Conservation (phyloP, 768 basidiomycete species). For the Psilocybe subaeruginosa region DNA sequence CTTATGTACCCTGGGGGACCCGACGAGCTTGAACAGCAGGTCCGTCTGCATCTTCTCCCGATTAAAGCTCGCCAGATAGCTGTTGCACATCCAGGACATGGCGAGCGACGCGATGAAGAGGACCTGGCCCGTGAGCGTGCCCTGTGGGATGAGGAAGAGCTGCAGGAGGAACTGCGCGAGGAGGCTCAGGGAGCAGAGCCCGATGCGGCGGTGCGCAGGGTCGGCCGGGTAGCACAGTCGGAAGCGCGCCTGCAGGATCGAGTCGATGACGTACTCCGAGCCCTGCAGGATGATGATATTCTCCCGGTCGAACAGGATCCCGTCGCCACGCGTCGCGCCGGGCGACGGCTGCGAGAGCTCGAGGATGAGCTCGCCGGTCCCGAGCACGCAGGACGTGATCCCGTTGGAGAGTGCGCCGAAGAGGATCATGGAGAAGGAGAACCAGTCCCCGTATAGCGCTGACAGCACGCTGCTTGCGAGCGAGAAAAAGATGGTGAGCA, state of each 20-base stretch:
- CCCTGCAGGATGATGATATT: slow-evolving; percentile 14
- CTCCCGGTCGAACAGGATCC: slow-evolving; percentile 6
- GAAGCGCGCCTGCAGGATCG: slow-evolving; percentile 7
- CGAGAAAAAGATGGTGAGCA: slow-evolving; percentile 6
- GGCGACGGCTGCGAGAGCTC: slow-evolving; percentile 1
- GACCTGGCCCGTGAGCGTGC: slow-evolving; percentile 14
- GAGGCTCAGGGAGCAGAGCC: slow-evolving; percentile 13
- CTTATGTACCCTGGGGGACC: slow-evolving; percentile 1
- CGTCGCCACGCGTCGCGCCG: slow-evolving; percentile 13
- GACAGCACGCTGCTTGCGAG: slow-evolving; percentile 4
- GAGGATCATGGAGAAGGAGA: slow-evolving; percentile 13
- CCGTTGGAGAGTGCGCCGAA: slow-evolving; percentile 13
- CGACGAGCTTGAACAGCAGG: slow-evolving; percentile 8
- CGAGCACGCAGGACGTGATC: slow-evolving; percentile 6
- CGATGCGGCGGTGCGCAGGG: slow-evolving; percentile 13
- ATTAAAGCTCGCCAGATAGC: slow-evolving; percentile 14
- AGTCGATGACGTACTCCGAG: slow-evolving; percentile 11
- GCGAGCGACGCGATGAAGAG: slow-evolving; percentile 15
- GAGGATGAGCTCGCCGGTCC: slow-evolving; percentile 9
- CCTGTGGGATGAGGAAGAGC: slow-evolving; percentile 18
- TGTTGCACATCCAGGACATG: slow-evolving; percentile 19
- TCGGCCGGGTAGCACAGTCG: slow-evolving; percentile 7
- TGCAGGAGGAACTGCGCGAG: slow-evolving; percentile 15
- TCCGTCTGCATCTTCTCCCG: slow-evolving; percentile 13
- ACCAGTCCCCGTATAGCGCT: slow-evolving; percentile 14